A percentile compares a stretch with the other conserved stretches of the same genome.
Conservation (phyloP, 768 basidiomycete genomes). For the Rhizopogon salebrosus region DNA sequence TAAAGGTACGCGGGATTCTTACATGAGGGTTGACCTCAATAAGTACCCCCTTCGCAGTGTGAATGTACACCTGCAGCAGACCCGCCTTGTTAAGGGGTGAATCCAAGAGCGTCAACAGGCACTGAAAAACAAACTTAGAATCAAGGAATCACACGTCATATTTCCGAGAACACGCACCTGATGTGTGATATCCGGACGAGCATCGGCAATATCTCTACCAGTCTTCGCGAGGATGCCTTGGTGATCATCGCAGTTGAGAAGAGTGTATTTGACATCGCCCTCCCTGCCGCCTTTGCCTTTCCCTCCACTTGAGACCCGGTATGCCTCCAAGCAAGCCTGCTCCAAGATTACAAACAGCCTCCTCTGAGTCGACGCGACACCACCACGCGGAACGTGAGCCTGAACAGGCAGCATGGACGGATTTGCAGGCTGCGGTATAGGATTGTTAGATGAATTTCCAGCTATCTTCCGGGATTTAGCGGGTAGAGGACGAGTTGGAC, state of each 20-base stretch:
- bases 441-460: constrained; percentile 34
- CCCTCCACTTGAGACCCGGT: constrained; percentile 66
- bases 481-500: constrained; percentile 65
- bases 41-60: constrained; percentile 91
- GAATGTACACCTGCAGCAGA: constrained; percentile 93
- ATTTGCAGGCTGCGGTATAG: constrained; percentile 51
- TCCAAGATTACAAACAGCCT: constrained; percentile 87
- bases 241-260: constrained; percentile 98
- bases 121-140: constrained; percentile 45
- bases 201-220: constrained; percentile 96
- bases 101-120: constrained; percentile 91
- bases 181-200: constrained; percentile 98
- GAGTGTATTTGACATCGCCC: constrained; percentile 89
- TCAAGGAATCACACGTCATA: neutral
- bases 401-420: constrained; percentile 81
- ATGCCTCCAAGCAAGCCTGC: constrained; percentile 94
- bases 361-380: constrained; percentile 49
- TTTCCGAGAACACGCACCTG: constrained; percentile 54
- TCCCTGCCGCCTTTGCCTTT: constrained; percentile 48
- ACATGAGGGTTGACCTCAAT: constrained; percentile 99
- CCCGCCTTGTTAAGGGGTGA: constrained; percentile 98
- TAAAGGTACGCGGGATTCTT: constrained; percentile 96
- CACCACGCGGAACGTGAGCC: constrained; percentile 63
- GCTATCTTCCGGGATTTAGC: constrained; percentile 51
- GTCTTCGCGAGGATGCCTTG: constrained; percentile 98